Percentiles rank a stretch among this genome's conserved stretches.
Conservation (phyloP, 257 asterid species). For the Solanum appendiculatum region DNA sequence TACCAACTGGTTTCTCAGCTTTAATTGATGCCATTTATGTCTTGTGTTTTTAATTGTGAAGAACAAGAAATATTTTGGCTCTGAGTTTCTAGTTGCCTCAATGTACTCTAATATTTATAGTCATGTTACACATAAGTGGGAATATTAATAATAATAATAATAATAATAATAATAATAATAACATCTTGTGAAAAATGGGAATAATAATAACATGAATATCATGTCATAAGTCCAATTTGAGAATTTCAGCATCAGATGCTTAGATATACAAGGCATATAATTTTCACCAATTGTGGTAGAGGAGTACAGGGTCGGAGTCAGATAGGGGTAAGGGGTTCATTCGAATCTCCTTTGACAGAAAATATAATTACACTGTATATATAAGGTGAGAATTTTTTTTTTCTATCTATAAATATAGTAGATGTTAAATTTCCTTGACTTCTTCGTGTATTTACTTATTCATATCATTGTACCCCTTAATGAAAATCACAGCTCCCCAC, state of each 20-base stretch:
- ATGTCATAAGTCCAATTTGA: background rate
- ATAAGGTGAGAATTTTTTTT: no score
- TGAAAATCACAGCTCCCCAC: background rate
- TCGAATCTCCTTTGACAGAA: no score
- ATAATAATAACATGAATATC: background rate
- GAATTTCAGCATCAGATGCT: background rate
- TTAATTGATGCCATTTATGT: conserved; percentile 17
- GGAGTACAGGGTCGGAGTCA: no score
- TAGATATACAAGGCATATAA: background rate
- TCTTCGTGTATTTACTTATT: background rate
- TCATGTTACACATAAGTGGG: background rate
- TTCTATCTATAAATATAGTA: no score
- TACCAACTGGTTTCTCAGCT: conserved; percentile 17
- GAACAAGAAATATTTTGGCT: background rate
- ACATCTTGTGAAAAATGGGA: background rate
- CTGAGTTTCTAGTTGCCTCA: background rate
- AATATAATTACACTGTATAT: no score
- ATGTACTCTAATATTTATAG: background rate
- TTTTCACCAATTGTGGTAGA: background rate
- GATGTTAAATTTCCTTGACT: background rate
- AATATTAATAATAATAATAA: background rate
- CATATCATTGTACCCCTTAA: no score
- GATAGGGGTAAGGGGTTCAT: no score
- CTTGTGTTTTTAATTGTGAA: background rate
- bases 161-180: no score